Evolutionary conservation across 768 basidiomycete species (phyloP), one percentile per base, ranked within the genome.

Genomic region (Boletus pseudo-olivaceus): DNA sequence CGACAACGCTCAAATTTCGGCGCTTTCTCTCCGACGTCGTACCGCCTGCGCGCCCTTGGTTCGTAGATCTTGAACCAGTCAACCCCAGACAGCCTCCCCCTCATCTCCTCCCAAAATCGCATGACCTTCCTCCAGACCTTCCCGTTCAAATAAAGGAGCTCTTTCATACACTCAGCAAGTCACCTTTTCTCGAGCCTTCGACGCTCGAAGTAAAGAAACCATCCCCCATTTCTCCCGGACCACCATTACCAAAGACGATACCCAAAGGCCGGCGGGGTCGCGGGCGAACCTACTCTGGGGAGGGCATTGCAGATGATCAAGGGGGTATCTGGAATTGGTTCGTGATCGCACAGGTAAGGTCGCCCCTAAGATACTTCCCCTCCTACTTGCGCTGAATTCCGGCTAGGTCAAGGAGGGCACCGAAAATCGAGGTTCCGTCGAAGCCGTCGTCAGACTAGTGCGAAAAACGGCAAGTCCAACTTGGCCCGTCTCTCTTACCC

Each of bases 391-490:
- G 9, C 26, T 57, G 49, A 56, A 55, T 39, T 39, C 20, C 45
- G 51, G 15, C 56, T 19, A 89, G 87, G 88, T 93, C 47, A 93
- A 90, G 66, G 87, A 90, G 61, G 90, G 90, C 9, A 88, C 88
- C 7, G 90, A 93, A 74, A 83, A 80, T 51, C 79, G 85, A 62
- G 91, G 90, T 7, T 81, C 84, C 2, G 84, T 93, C 51, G 88
- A 91, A 63, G 82, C 84, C 8, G 82, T 91, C 37, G 80, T 88
- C 41, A 78, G 88, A 46, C 67, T 81, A 12, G 79, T 90, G 27
- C 76, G 89, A 57, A 91, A 87, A 72, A 77, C 81, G 58, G 90
- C 86, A 57, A 53, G 87, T 79, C 19, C 41, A 34, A 12, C 47
- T 27, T 33, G 38, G 46, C 33, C 7, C 12, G 5, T 42, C 39